Percentiles rank a stretch among this genome's conserved stretches.
Evolutionary conservation across 1,139 yeast species (phyloP).

Genomic region (Kodamaea plutei): DNA sequence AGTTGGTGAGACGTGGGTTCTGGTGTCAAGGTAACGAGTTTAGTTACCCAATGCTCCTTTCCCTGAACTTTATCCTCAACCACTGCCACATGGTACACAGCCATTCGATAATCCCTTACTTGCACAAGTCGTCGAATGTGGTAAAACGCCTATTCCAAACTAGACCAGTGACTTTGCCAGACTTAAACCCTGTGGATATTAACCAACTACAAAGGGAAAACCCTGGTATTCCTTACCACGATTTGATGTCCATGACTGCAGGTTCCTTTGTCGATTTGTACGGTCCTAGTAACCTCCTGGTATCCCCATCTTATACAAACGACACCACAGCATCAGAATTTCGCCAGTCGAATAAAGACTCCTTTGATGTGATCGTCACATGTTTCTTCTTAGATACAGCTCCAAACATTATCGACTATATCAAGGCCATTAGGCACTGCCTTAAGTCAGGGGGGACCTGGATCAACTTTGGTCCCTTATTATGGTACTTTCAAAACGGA

Average conservation of each 20-base stretch:
- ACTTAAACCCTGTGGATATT: conserved; percentile 39
- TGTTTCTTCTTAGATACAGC: conserved; percentile 82
- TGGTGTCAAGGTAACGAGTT: conserved; percentile 82
- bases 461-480: conserved; percentile 82
- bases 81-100: conserved; percentile 37
- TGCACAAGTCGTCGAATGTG: conserved; percentile 51
- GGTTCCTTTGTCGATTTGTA: conserved; percentile 80
- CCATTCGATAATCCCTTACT: conserved; percentile 48
- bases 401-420: conserved; percentile 63
- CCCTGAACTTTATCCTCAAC: conserved; percentile 64
- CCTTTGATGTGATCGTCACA: conserved; percentile 59
- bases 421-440: conserved; percentile 53
- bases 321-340: conserved; percentile 39
- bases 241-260: conserved; percentile 69
- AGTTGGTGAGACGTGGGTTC: conserved; percentile 64
- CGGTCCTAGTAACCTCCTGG: conserved; percentile 37
- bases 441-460: conserved; percentile 59
- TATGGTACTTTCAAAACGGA: conserved; percentile 80
- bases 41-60: conserved; percentile 74
- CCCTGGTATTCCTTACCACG: conserved; percentile 43
- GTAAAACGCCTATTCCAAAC: conserved; percentile 41
- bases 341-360: conserved; percentile 32
- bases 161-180: conserved; percentile 52
- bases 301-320: conserved; percentile 35
- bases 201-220: conserved; percentile 24